Evolutionary conservation across 345 rosid species (phyloP).

Genomic region (Populus alba): DNA sequence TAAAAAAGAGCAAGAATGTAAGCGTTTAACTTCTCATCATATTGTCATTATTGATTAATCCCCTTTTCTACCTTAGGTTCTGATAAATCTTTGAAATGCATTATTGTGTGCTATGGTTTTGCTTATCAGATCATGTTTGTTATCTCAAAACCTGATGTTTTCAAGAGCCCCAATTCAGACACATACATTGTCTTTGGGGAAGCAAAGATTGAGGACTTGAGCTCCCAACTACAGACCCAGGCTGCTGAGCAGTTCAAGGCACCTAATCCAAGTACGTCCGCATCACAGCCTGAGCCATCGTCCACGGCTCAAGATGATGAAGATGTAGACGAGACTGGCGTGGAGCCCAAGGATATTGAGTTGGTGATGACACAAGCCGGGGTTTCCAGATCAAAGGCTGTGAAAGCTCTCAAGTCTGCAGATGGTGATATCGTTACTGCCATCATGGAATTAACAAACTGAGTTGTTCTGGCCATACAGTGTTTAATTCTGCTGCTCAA

Average conservation of each 20-base stretch:
- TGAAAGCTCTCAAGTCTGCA: conserved; percentile 68
- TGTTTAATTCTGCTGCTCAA: no score
- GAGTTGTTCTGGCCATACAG: conserved; percentile 4
- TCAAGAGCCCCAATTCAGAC: conserved; percentile 84
- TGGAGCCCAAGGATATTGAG: conserved; percentile 84
- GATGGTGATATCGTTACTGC: conserved; percentile 82
- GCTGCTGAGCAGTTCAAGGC: conserved; percentile 88
- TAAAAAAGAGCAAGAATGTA: conserved; percentile 82
- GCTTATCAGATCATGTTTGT: conserved; percentile 63
- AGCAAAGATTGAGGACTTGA: conserved; percentile 86
- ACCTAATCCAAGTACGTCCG: conserved; percentile 48
- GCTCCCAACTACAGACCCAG: conserved; percentile 79
- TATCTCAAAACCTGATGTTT: conserved; percentile 83
- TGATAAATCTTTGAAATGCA: no score
- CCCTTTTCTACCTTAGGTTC: not conserved
- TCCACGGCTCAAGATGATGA: conserved; percentile 64
- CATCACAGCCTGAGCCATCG: conserved; percentile 61
- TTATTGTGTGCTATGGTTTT: not conserved
- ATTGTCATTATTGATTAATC: not conserved
- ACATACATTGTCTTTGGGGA: conserved; percentile 79
- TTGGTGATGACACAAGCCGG: conserved; percentile 92
- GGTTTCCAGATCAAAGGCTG: conserved; percentile 67
- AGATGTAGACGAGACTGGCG: conserved; percentile 77
- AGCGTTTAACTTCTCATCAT: conserved; percentile 4
- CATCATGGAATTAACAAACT: conserved; percentile 86